phyloP scores from a whole-genome alignment of 768 basidiomycete species.

The Boletus pseudopeckii region DNA sequence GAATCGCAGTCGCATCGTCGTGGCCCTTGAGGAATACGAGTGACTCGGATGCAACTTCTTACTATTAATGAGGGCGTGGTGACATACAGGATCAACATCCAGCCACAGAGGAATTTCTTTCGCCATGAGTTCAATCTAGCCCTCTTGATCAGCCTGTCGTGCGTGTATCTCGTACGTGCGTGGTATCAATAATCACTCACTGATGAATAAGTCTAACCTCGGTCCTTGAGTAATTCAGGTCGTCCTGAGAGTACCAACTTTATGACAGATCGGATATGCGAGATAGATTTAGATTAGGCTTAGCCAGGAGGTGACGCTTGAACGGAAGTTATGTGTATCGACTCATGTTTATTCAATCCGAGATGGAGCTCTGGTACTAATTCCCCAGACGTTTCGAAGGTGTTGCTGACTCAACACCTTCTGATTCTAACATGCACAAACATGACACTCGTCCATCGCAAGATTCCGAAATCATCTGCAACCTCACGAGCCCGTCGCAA shows the following conservation, averaged over 20 bases:
- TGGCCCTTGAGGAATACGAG: slow-evolving; percentile 56
- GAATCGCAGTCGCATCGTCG: slow-evolving; percentile 83
- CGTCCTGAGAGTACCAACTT: not conserved
- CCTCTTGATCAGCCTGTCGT: not conserved
- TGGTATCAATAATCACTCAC: not conserved
- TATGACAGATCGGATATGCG: not conserved
- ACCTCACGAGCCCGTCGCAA: not conserved
- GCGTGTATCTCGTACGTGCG: not conserved
- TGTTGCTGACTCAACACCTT: slow-evolving; percentile 9
- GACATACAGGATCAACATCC: slow-evolving; percentile 61
- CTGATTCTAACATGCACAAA: slow-evolving; percentile 27
- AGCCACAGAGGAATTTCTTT: slow-evolving; percentile 45
- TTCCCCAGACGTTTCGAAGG: not conserved
- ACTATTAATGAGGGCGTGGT: not conserved
- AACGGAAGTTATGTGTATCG: not conserved
- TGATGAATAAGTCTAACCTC: not conserved
- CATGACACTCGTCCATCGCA: slow-evolving; percentile 2
- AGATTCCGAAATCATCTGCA: not conserved
- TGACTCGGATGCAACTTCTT: not conserved
- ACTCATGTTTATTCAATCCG: not conserved
- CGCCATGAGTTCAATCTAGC: slow-evolving; percentile 4
- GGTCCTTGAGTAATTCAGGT: not conserved
- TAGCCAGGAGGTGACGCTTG: not conserved
- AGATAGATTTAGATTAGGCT: not conserved
- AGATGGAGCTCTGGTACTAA: too few relatives aligned